A percentile compares a stretch with the other conserved stretches of the same genome.
These are phyloP conservation scores for Nothopassalora personata DNA, from an alignment of 2,329 filamentous ascomycete species.

Conservation along the genomic window DNA sequence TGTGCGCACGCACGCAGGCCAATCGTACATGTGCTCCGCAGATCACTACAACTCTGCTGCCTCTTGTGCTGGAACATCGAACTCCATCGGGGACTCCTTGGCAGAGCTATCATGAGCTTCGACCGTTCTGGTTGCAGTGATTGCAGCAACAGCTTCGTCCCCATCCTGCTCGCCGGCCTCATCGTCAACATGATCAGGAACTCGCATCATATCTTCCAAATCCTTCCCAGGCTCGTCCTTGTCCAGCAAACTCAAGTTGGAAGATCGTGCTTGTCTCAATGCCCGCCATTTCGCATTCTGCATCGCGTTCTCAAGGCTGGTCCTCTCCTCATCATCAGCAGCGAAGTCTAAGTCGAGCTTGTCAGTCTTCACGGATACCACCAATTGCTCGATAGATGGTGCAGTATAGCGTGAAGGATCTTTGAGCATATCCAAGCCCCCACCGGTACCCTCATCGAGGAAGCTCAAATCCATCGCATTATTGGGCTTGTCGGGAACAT, in stretches of 20 bases:
- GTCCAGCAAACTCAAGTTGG: constrained; percentile 73
- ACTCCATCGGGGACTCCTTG: not conserved
- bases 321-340: constrained; percentile 56
- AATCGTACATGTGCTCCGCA: not conserved
- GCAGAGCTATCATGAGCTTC: not conserved
- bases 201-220: constrained; percentile 38
- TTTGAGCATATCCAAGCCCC: constrained; percentile 65
- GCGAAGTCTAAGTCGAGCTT: constrained; percentile 86
- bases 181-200: constrained; percentile 7
- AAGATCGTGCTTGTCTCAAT: constrained; percentile 70
- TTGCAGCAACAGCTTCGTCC: constrained; percentile 9
- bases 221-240: constrained; percentile 80
- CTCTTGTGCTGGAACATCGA: not conserved
- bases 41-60: constrained; percentile 4
- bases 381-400: constrained; percentile 65
- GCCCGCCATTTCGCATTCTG: constrained; percentile 88
- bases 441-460: constrained; percentile 60
- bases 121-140: constrained; percentile 1
- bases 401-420: constrained; percentile 57
- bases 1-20: not conserved
- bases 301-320: constrained; percentile 62
- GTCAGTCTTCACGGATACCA: constrained; percentile 67
- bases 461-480: constrained; percentile 74
- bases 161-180: constrained; percentile 13
- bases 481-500: constrained; percentile 62